Percentiles rank a stretch among this genome's conserved stretches.
phyloP scores from a whole-genome alignment of 352 stramenopile genomes.

The Phytophthora vignae region DNA sequence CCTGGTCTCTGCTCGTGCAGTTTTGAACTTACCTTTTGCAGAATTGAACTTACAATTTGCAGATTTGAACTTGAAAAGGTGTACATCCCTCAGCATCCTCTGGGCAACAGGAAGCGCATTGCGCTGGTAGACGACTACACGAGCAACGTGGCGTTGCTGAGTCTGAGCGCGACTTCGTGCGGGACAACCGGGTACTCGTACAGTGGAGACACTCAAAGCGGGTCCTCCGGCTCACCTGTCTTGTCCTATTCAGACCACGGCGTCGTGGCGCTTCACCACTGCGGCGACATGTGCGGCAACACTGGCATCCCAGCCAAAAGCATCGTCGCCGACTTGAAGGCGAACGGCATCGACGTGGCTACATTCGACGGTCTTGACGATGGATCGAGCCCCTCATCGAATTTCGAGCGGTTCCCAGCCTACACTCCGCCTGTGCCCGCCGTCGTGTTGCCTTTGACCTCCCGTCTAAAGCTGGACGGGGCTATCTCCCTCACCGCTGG shows the following conservation, averaged over 20 bases:
- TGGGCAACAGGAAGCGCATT: slow-evolving; percentile 55
- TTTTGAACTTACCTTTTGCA: no score
- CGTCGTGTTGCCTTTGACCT: slow-evolving; percentile 10
- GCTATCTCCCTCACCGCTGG: slow-evolving; percentile 36
- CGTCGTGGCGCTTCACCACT: slow-evolving; percentile 77
- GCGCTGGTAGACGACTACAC: slow-evolving; percentile 53
- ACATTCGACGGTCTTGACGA: slow-evolving; percentile 49
- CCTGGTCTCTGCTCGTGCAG: no score
- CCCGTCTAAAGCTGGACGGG: slow-evolving; percentile 31
- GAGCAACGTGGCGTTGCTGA: slow-evolving; percentile 44
- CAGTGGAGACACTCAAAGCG: slow-evolving; percentile 69
- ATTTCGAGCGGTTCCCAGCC: slow-evolving; percentile 42
- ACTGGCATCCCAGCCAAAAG: slow-evolving; percentile 54
- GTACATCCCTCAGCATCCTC: slow-evolving; percentile 67
- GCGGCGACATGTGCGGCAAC: slow-evolving; percentile 62
- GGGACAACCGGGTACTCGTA: slow-evolving; percentile 51
- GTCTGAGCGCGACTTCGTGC: slow-evolving; percentile 49
- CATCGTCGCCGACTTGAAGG: slow-evolving; percentile 51
- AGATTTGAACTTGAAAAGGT: no score
- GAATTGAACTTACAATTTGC: no score
- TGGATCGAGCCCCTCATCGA: slow-evolving; percentile 21
- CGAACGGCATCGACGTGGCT: slow-evolving; percentile 29
- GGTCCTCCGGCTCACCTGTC: slow-evolving; percentile 69
- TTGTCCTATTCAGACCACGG: slow-evolving; percentile 54
- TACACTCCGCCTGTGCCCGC: slow-evolving; percentile 40